Percentiles rank a stretch among this genome's conserved stretches.
phyloP scores from a whole-genome alignment of 257 asterid species.

The Coffea eugenioides region DNA sequence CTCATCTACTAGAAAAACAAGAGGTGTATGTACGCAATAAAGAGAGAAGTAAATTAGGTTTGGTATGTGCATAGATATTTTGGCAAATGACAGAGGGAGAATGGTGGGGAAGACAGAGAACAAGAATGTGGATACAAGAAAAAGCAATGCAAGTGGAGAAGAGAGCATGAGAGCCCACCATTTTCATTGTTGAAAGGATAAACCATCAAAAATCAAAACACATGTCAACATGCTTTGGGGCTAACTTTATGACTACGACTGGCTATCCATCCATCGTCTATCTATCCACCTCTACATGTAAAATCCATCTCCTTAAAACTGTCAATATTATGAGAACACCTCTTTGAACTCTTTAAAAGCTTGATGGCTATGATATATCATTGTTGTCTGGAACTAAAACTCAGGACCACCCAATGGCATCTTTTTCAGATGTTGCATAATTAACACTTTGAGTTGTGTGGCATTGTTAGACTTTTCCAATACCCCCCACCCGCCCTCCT shows the following conservation, averaged over 20 bases:
- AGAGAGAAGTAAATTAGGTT: background rate
- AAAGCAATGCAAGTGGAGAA: slow-evolving; percentile 32
- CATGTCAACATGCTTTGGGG: slow-evolving; percentile 19
- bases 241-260: slow-evolving; percentile 23
- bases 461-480: slow-evolving; percentile 19
- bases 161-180: slow-evolving; percentile 38
- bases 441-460: slow-evolving; percentile 20
- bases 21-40: background rate
- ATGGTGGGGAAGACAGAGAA: slow-evolving; percentile 1
- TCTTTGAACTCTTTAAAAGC: slow-evolving; percentile 47
- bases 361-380: slow-evolving; percentile 46
- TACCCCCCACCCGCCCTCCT: background rate
- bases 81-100: slow-evolving; percentile 16
- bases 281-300: slow-evolving; percentile 12
- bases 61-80: slow-evolving; percentile 26
- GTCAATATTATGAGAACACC: slow-evolving; percentile 24
- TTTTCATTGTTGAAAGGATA: background rate
- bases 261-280: background rate
- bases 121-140: slow-evolving; percentile 28
- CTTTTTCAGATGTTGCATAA: slow-evolving; percentile 58
- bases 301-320: slow-evolving; percentile 17
- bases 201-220: slow-evolving; percentile 14
- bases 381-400: slow-evolving; percentile 54
- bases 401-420: slow-evolving; percentile 57
- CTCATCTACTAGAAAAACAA: background rate